A percentile compares a stretch with the other conserved stretches of the same genome.
Conservation (phyloP, 164 flowering plant genomes). For the Aristolochia californica region DNA sequence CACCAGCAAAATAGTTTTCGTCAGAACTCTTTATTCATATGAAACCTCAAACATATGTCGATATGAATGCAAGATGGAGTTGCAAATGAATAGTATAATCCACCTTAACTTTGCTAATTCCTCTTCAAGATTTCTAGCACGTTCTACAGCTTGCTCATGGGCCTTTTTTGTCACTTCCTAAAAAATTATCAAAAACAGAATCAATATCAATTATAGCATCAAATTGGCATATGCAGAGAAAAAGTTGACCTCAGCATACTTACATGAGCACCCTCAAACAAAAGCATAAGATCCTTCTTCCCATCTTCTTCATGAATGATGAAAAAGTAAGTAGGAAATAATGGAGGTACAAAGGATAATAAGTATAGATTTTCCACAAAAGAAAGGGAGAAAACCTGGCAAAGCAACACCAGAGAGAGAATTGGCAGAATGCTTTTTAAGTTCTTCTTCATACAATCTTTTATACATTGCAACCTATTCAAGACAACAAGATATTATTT, state of each 20-base stretch:
- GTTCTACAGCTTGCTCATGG: constrained; percentile 45
- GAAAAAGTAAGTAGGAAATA: not conserved
- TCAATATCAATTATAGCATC: not conserved
- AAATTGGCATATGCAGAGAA: not conserved
- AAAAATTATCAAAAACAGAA: not conserved
- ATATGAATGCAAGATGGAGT: too few species aligned
- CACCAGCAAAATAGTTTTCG: too few species aligned
- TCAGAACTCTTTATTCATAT: too few species aligned
- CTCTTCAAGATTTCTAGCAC: constrained; percentile 55
- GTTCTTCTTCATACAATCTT: constrained; percentile 86
- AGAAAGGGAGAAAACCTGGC: constrained; percentile 30
- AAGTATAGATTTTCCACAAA: not conserved
- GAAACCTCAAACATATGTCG: too few species aligned
- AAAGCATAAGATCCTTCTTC: constrained; percentile 34
- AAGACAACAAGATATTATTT: constrained; percentile 1
- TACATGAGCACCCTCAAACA: constrained; percentile 66
- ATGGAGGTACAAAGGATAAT: not conserved
- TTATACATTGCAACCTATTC: constrained; percentile 89
- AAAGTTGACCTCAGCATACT: not conserved
- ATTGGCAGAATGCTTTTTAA: constrained; percentile 34
- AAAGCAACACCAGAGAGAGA: constrained; percentile 24
- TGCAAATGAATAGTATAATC: not conserved
- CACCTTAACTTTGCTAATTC: constrained; percentile 58
- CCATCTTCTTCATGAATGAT: constrained; percentile 23
- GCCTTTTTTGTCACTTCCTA: constrained; percentile 52